These are phyloP conservation scores for Leptomonas pyrrhocoris DNA, from an alignment of 208 protist species.

Conservation along the genomic window DNA sequence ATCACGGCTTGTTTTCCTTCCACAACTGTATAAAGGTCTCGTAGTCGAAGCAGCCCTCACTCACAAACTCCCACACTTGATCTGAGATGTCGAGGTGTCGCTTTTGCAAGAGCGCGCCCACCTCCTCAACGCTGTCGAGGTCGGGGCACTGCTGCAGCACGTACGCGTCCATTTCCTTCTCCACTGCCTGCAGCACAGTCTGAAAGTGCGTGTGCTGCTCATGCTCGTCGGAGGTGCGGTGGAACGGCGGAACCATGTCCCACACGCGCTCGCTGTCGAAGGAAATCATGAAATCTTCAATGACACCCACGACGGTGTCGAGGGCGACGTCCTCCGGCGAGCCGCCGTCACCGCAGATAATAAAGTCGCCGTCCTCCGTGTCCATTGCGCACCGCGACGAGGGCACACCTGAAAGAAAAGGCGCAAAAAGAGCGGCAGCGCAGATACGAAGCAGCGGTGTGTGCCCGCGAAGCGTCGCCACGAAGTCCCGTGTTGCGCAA, in stretches of 20 bases:
- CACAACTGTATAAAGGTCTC: constrained; percentile 67
- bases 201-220: constrained; percentile 61
- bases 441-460: neutral
- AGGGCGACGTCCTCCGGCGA: constrained; percentile 67
- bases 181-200: constrained; percentile 56
- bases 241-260: constrained; percentile 43
- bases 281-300: constrained; percentile 88
- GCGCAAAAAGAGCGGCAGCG: constrained; percentile 13
- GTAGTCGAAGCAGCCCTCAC: constrained; percentile 86
- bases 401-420: neutral
- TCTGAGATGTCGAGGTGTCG: constrained; percentile 75
- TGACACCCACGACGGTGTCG: constrained; percentile 74
- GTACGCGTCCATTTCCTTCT: constrained; percentile 61
- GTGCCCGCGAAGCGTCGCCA: too few species aligned
- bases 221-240: constrained; percentile 56
- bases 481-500: too few species aligned
- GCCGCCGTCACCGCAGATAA: constrained; percentile 60
- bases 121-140: constrained; percentile 29
- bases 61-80: constrained; percentile 85
- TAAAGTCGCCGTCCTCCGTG: constrained; percentile 80
- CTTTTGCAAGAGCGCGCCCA: constrained; percentile 48
- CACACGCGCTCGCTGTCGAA: constrained; percentile 61
- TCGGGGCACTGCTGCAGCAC: constrained; percentile 43
- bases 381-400: constrained; percentile 39
- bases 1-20: constrained; percentile 36